Conservation (phyloP, 2,329 filamentous ascomycete genomes). For the Apiospora marii region DNA sequence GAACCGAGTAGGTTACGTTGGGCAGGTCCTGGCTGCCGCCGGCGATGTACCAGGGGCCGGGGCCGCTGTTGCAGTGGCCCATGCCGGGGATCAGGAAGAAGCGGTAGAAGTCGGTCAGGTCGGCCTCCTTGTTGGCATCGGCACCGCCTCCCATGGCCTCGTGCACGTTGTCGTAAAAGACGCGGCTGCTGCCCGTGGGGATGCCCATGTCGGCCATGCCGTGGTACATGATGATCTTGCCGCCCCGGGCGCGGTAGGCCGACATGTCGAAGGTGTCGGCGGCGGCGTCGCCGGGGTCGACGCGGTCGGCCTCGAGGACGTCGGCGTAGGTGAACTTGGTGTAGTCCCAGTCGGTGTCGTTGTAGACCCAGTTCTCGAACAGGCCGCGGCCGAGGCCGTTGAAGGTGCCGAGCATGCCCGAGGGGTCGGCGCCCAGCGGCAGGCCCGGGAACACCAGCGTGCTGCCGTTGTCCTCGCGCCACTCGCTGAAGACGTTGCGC, state of each 20-base stretch:
- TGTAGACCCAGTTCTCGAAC: conserved; percentile 37
- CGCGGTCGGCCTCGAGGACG: conserved; percentile 36
- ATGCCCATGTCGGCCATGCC: conserved; percentile 44
- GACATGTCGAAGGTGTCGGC: conserved; percentile 43
- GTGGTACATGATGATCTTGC: conserved; percentile 49
- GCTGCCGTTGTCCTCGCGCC: conserved; percentile 34
- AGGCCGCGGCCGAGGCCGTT: conserved; percentile 34
- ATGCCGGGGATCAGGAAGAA: conserved; percentile 60
- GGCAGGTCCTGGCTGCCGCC: conserved; percentile 39
- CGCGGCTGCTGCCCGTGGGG: conserved; percentile 40
- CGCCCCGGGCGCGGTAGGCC: conserved; percentile 40
- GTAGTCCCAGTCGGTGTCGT: conserved; percentile 40
- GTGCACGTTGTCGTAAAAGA: conserved; percentile 41
- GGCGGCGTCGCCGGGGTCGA: conserved; percentile 38
- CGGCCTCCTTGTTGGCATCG: conserved; percentile 7
- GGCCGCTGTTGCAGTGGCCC: conserved; percentile 50
- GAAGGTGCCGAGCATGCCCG: conserved; percentile 30
- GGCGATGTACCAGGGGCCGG: conserved; percentile 45
- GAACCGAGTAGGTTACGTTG: conserved; percentile 42
- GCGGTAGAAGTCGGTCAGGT: conserved; percentile 56
- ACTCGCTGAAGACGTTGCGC: conserved; percentile 40
- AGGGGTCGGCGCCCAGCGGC: conserved; percentile 36
- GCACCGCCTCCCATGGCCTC: conserved; percentile 33
- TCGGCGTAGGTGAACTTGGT: conserved; percentile 39
- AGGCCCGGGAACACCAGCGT: conserved; percentile 40